Base-by-base conservation (phyloP, 495 filamentous ascomycete genomes). In the Aeminium ludgeri region DNA sequence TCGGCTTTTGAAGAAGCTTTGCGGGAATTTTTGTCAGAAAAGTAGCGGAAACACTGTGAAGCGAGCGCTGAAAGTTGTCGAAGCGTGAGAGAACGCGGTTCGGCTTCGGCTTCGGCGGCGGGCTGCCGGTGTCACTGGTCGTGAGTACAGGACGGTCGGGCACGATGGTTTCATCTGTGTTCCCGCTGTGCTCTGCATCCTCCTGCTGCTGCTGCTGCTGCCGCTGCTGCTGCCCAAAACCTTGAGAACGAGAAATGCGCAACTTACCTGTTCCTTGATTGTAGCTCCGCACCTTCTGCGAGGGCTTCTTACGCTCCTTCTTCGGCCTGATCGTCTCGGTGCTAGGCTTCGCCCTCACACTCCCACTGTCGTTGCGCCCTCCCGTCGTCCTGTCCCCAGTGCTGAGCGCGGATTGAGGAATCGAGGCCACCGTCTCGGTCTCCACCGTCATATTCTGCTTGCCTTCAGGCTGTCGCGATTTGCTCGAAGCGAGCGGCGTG, bases 381-480 rank as follows among this genome's bases (percentile, higher is more conserved):
- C 64, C 58, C 10, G 40, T 60, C 19, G 69, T 69, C 47, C 79
- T 73, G 30, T 78, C 72, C 11, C 68, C 78, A 19, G 79, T 70
- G 18, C 77, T 76, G 23, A 91, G 59, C 10, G 82, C 78, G n/a
- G 91, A 75, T 52, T 91, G 87, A 5, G 83, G 85, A 27, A 94
- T 82, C 12, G 89, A 87, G 27, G 72, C 80, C 36, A 97, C 91
- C 3, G 85, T 91, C 63, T 97, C 89, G 3, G 89, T 96, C 61
- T 97, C 89, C 10, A 97, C 87, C 29, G 82, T 95, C 89, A 97
- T 97, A 49, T 83, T 92, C 51, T 78, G 72, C 11, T 84, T 78
- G 8, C 73, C 76, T 54, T 95, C 86, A 30, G 70, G 63, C 11
- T 70, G 65, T 61, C 84, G 73, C 27, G 70, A 63, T 35, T 57